Conservation (phyloP, 192 early-diverging fungal genomes). For the Helicostylum pulchrum region DNA sequence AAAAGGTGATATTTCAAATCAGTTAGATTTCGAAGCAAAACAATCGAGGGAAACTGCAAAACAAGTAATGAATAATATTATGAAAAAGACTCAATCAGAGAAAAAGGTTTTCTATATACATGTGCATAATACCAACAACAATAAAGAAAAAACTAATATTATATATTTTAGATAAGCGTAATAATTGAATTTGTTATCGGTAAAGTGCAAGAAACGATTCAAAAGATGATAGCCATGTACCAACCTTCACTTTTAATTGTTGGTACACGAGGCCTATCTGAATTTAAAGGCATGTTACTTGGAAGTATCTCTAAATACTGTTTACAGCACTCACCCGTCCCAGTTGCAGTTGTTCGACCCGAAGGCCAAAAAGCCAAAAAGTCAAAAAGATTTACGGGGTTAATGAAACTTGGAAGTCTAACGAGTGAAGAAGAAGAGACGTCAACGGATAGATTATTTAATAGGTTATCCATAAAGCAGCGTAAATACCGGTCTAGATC, state of each 20-base stretch:
- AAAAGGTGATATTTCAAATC: not conserved
- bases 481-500: too few relatives aligned
- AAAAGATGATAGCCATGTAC: conserved; percentile 49
- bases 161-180: not conserved
- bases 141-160: not conserved
- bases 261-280: conserved; percentile 60
- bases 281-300: conserved; percentile 62
- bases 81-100: conserved; percentile 13
- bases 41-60: conserved; percentile 29
- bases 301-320: conserved; percentile 64
- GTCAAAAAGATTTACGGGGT: not conserved
- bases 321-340: conserved; percentile 58
- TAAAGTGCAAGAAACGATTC: conserved; percentile 47
- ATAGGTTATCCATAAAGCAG: too few relatives aligned
- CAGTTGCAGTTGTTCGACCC: conserved; percentile 60
- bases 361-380: conserved; percentile 14
- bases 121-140: conserved; percentile 16
- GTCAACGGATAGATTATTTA: too few relatives aligned
- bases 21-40: conserved; percentile 13
- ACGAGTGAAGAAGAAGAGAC: too few relatives aligned
- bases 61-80: conserved; percentile 26
- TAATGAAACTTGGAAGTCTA: too few relatives aligned
- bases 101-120: conserved; percentile 12
- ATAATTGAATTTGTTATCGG: conserved; percentile 47
- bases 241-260: conserved; percentile 64